These are phyloP conservation scores for Decorospora gaudefroyi DNA, from an alignment of 2,329 filamentous ascomycete species.

Conservation along the genomic window DNA sequence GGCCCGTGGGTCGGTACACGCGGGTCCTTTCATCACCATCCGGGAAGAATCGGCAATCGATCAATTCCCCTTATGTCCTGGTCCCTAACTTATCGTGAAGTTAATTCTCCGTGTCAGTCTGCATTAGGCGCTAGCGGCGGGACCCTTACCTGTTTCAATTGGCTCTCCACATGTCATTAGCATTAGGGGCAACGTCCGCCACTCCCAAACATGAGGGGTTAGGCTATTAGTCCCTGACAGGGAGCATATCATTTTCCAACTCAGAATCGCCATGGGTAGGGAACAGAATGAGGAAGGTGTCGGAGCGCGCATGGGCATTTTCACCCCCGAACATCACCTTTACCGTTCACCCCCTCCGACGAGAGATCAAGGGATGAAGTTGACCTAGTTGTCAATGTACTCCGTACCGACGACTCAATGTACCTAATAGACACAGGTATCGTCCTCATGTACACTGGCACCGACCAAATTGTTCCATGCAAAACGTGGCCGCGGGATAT, in stretches of 20 bases:
- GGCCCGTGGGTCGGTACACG: background rate
- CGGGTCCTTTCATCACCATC: background rate
- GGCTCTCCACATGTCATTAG: slow-evolving; percentile 13
- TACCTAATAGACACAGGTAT: too few relatives aligned
- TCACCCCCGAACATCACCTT: too few relatives aligned
- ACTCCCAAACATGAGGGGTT: slow-evolving; percentile 6
- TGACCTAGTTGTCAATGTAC: too few relatives aligned
- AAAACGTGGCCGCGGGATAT: too few relatives aligned
- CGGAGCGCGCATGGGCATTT: too few relatives aligned
- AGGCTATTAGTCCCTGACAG: slow-evolving; percentile 8
- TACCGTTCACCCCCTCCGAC: too few relatives aligned
- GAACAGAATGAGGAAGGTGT: slow-evolving; percentile 8
- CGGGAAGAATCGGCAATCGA: slow-evolving; percentile 6
- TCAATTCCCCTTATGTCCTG: slow-evolving; percentile 6
- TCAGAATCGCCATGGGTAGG: background rate
- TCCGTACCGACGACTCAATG: too few relatives aligned
- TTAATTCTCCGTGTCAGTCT: slow-evolving; percentile 5
- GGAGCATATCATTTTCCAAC: slow-evolving; percentile 2
- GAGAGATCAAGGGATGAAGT: too few relatives aligned
- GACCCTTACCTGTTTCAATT: slow-evolving; percentile 11
- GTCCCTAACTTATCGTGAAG: slow-evolving; percentile 1
- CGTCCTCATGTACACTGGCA: too few relatives aligned
- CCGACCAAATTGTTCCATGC: too few relatives aligned
- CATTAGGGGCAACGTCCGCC: slow-evolving; percentile 13
- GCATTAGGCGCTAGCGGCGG: slow-evolving; percentile 1